phyloP scores from a whole-genome alignment of 2,329 filamentous ascomycete genomes.

The Colletotrichum echinochloae region DNA sequence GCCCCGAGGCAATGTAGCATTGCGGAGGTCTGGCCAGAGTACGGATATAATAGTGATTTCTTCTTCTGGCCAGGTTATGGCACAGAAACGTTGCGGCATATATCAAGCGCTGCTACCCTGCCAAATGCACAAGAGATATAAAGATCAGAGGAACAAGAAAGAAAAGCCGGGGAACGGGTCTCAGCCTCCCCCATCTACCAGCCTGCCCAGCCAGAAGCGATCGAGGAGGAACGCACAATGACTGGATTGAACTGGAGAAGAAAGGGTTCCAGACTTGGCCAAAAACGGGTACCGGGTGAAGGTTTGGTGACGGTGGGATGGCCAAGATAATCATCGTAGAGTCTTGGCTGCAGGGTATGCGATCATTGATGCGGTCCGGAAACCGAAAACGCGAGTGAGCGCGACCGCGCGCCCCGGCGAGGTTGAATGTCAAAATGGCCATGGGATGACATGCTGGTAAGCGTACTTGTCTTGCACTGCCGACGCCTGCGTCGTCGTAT shows the following conservation, averaged over 20 bases:
- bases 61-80: slow-evolving; percentile 14
- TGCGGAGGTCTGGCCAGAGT: slow-evolving; percentile 23
- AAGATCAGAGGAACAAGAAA: neutral
- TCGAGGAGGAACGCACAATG: slow-evolving; percentile 11
- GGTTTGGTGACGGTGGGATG: slow-evolving; percentile 29
- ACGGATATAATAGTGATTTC: neutral
- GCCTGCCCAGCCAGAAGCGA: slow-evolving; percentile 16
- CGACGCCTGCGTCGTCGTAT: slow-evolving; percentile 4
- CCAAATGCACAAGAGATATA: slow-evolving; percentile 6
- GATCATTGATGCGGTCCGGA: slow-evolving; percentile 19
- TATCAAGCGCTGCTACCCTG: slow-evolving; percentile 13
- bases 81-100: slow-evolving; percentile 17
- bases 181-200: slow-evolving; percentile 25
- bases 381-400: slow-evolving; percentile 3
- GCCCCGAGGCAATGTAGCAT: neutral
- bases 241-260: slow-evolving; percentile 1
- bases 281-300: slow-evolving; percentile 20
- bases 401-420: slow-evolving; percentile 7
- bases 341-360: slow-evolving; percentile 18
- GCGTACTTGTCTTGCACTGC: slow-evolving; percentile 18
- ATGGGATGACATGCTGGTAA: slow-evolving; percentile 29
- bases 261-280: slow-evolving; percentile 23
- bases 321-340: slow-evolving; percentile 21
- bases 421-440: slow-evolving; percentile 5
- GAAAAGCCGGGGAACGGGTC: slow-evolving; percentile 22